These are phyloP conservation scores for Fusarium irregulare DNA, from an alignment of 2,329 filamentous ascomycete species.

Conservation along the genomic window DNA sequence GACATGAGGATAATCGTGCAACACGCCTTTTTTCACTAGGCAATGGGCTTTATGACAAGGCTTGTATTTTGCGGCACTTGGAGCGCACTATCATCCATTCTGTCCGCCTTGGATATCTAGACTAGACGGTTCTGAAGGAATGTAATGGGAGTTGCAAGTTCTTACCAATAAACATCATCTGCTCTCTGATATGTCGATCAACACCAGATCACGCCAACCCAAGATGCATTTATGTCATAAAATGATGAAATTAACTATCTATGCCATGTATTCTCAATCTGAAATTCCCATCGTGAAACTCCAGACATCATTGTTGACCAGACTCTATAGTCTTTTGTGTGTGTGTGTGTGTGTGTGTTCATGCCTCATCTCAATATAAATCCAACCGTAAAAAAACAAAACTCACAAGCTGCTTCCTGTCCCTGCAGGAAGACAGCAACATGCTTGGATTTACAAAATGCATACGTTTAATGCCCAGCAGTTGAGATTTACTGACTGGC, in stretches of 20 bases:
- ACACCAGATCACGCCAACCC: neutral
- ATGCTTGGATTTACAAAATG: constrained; percentile 38
- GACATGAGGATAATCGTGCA: constrained; percentile 17
- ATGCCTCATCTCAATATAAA: constrained; percentile 34
- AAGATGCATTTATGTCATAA: neutral
- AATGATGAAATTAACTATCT: constrained; percentile 35
- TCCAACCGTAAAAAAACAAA: constrained; percentile 10
- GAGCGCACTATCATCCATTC: neutral
- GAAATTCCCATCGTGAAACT: constrained; percentile 26
- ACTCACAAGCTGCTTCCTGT: constrained; percentile 16
- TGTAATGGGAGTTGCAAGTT: neutral
- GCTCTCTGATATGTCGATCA: neutral
- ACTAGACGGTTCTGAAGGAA: neutral
- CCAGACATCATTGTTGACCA: constrained; percentile 20
- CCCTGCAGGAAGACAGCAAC: constrained; percentile 27
- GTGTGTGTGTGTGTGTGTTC: constrained; percentile 18
- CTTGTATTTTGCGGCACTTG: constrained; percentile 5
- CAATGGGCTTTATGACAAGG: neutral
- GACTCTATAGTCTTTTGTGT: constrained; percentile 22
- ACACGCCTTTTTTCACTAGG: constrained; percentile 9
- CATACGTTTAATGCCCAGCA: constrained; percentile 19
- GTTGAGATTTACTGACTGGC: constrained; percentile 11
- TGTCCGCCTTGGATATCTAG: neutral
- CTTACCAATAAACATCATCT: neutral
- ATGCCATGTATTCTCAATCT: constrained; percentile 27